Base-by-base conservation (phyloP, 1,284 basidiomycete species). In the Fomitopsis pinicola region DNA sequence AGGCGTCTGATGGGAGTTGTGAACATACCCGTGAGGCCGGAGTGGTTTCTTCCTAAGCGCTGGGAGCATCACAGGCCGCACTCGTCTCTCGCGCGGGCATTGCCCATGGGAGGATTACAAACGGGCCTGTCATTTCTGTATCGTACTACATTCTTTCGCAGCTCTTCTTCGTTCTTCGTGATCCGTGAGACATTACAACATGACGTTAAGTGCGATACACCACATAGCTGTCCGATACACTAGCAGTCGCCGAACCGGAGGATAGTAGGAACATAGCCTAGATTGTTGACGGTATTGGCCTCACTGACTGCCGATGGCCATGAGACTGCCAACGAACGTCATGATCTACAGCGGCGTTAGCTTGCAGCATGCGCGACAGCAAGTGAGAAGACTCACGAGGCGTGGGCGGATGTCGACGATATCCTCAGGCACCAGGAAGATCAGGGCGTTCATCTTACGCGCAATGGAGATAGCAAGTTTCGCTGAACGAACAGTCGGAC, bases 381-480 rank as follows among this genome's bases (percentile, higher is more conserved):
- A 33, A 7, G 28, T 3, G 52, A 33, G 36, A 38, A 86, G 61
- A 63, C 68, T 22, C 71, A 95, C 93, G 73, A 95, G 80, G 65
- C 91, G 86, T 38, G 92, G 85, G 58, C 94, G 86, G 63, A 95
- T 83, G 73, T 95, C 94, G 42, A 95, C 92, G 69, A 95, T 94
- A 76, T 95, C 96, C 75, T 99, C 97, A 1, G 97, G 95, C 0
- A 99, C 97, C 63, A 99, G 80, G 84, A 98, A 98, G 71, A 99
- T 98, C 69, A 98, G 78, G 4, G 95, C 94, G 59, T 95, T 94
- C 86, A 97, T 88, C 85, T 99, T 99, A 72, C 97, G 85, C 26
- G 97, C 96, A 69, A 99, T 98, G 5, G 94, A 97, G 70, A 99
- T 99, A 17, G 95, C 97, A 64, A 99, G 77, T 84, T 97, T 97